Evolutionary conservation across 2,329 filamentous ascomycete species (phyloP).

Genomic region (Beauveria bassiana): DNA sequence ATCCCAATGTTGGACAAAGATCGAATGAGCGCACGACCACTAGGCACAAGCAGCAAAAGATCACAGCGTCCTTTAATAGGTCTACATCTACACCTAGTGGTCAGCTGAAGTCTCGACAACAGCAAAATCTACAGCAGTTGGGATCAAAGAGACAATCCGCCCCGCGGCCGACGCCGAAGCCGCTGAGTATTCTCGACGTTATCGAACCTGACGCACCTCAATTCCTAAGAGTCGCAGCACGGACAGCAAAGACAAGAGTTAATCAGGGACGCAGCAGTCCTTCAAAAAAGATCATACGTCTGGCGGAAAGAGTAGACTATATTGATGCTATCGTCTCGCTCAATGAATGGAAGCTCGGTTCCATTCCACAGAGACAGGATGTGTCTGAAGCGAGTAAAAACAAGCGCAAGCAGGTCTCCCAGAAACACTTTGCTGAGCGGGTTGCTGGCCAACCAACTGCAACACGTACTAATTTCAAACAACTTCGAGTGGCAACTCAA

Average conservation of each 20-base stretch:
- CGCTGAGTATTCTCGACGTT: conserved; percentile 55
- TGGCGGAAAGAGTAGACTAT: conserved; percentile 55
- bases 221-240: conserved; percentile 55
- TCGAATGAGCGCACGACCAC: background rate
- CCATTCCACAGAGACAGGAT: conserved; percentile 35
- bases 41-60: background rate
- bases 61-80: background rate
- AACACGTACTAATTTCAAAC: background rate
- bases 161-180: conserved; percentile 27
- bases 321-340: conserved; percentile 47
- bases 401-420: conserved; percentile 9
- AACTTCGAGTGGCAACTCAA: background rate
- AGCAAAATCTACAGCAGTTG: background rate
- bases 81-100: background rate
- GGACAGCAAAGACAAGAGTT: conserved; percentile 40
- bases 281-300: conserved; percentile 46
- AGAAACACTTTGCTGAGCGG: conserved; percentile 16
- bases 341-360: conserved; percentile 47
- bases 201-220: conserved; percentile 43
- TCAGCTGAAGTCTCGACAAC: background rate
- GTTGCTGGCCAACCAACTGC: conserved; percentile 17
- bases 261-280: conserved; percentile 49
- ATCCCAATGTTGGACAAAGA: conserved; percentile 17
- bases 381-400: conserved; percentile 21
- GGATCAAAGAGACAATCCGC: conserved; percentile 10